A percentile compares a stretch with the other conserved stretches of the same genome.
Conservation (phyloP, 73 alveolate genomes). For the Tetrahymena malaccensis region DNA sequence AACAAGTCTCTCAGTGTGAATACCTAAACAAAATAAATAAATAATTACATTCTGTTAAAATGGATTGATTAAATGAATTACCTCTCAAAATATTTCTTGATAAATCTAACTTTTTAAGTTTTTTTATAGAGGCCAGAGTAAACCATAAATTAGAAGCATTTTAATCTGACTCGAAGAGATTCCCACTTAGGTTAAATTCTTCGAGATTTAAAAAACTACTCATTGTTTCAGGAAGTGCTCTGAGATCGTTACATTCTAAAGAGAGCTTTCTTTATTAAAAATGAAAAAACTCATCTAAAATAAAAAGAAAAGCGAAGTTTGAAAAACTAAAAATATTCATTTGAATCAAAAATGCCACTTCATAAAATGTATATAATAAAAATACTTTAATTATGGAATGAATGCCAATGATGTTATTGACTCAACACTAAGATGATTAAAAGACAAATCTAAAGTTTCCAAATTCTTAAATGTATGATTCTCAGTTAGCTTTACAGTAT, state of each 20-base stretch:
- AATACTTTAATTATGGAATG: conserved; percentile 19
- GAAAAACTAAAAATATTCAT: too few relatives aligned
- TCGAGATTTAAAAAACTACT: conserved; percentile 5
- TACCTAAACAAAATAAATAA: background rate
- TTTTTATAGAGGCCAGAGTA: conserved; percentile 8
- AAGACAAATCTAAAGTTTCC: conserved; percentile 17
- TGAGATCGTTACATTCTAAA: conserved; percentile 24
- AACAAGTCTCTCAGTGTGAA: conserved; percentile 26
- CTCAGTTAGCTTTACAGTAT: background rate
- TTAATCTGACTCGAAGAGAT: conserved; percentile 10
- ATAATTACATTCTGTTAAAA: background rate
- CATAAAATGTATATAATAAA: background rate
- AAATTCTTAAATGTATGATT: conserved; percentile 14
- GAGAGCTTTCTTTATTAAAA: background rate
- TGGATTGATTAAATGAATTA: background rate
- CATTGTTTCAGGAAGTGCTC: conserved; percentile 33
- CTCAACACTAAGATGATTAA: conserved; percentile 13
- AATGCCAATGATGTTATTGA: conserved; percentile 1
- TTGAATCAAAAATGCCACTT: too few relatives aligned
- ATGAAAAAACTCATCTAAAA: background rate
- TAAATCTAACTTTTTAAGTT: conserved; percentile 10
- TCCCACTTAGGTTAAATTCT: conserved; percentile 22
- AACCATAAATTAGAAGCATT: conserved; percentile 25
- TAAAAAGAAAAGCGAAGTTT: background rate
- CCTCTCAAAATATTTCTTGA: conserved; percentile 35